Conservation (phyloP, 179 eudicot genomes). For the Carnegiea gigantea region DNA sequence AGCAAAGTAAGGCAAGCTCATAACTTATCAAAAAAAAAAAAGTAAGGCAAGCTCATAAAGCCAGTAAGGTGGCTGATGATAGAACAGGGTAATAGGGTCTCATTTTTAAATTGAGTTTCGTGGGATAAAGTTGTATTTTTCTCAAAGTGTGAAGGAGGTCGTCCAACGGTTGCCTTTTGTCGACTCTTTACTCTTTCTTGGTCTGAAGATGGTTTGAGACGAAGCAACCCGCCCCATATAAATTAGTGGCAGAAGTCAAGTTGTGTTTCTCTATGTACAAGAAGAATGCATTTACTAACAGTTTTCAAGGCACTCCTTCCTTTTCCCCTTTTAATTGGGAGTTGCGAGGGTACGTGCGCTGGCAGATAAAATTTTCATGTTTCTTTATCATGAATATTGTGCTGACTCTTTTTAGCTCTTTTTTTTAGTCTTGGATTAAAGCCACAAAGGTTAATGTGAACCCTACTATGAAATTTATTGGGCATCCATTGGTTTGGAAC, state of each 20-base stretch:
- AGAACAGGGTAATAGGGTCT: background rate
- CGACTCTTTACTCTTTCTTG: background rate
- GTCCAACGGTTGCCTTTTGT: background rate
- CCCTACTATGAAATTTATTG: background rate
- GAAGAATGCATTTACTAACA: too few species aligned
- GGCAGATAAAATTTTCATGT: background rate
- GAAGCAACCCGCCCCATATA: background rate
- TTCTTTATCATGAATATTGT: background rate
- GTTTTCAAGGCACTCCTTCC: too few species aligned
- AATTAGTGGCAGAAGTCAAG: background rate
- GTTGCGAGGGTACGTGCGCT: background rate
- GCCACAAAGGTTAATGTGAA: background rate
- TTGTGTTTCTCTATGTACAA: too few species aligned
- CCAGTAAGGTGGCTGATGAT: background rate
- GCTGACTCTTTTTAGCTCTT: background rate
- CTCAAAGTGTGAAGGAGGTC: background rate
- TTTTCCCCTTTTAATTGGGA: background rate
- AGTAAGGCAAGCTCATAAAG: background rate
- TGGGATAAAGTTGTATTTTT: background rate
- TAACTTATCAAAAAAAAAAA: background rate
- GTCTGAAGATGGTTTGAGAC: background rate
- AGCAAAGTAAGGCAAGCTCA: background rate
- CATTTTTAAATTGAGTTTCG: background rate
- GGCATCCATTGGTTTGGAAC: background rate
- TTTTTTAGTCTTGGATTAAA: background rate